Conservation (phyloP, 192 early-diverging fungal species). For the Coemansia sp. region DNA sequence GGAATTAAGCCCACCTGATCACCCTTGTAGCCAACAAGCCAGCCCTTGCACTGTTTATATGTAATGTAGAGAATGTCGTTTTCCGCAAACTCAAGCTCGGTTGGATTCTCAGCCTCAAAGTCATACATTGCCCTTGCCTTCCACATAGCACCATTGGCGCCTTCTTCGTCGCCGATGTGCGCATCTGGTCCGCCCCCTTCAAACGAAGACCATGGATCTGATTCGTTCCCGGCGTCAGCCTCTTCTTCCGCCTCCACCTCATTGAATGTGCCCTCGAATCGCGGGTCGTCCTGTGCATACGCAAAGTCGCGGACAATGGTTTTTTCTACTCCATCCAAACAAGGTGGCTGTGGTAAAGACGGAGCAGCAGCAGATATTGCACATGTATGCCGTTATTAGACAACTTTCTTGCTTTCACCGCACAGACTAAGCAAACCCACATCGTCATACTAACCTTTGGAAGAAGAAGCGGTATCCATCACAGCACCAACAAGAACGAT, state of each 20-base stretch:
- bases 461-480: background rate
- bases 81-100: slow-evolving; percentile 66
- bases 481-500: background rate
- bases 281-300: slow-evolving; percentile 43
- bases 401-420: too few species aligned
- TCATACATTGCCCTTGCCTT: slow-evolving; percentile 69
- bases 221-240: slow-evolving; percentile 27
- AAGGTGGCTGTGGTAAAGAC: too few species aligned
- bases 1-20: slow-evolving; percentile 73
- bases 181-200: slow-evolving; percentile 37
- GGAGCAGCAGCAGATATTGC: slow-evolving; percentile 4
- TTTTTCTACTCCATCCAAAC: slow-evolving; percentile 13
- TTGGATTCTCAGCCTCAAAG: slow-evolving; percentile 70
- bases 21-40: slow-evolving; percentile 69
- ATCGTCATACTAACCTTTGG: background rate
- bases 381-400: too few species aligned
- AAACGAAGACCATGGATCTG: slow-evolving; percentile 45
- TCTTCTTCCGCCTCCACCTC: slow-evolving; percentile 26
- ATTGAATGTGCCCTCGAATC: slow-evolving; percentile 34
- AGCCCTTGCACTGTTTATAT: slow-evolving; percentile 73
- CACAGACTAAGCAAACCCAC: background rate
- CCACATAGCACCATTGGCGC: slow-evolving; percentile 20
- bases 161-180: slow-evolving; percentile 12
- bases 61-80: slow-evolving; percentile 67
- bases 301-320: slow-evolving; percentile 53